These are phyloP conservation scores for Climacium dendroides DNA, from an alignment of 225 moss, liverwort and hornwort genomes.

Conservation along the genomic window DNA sequence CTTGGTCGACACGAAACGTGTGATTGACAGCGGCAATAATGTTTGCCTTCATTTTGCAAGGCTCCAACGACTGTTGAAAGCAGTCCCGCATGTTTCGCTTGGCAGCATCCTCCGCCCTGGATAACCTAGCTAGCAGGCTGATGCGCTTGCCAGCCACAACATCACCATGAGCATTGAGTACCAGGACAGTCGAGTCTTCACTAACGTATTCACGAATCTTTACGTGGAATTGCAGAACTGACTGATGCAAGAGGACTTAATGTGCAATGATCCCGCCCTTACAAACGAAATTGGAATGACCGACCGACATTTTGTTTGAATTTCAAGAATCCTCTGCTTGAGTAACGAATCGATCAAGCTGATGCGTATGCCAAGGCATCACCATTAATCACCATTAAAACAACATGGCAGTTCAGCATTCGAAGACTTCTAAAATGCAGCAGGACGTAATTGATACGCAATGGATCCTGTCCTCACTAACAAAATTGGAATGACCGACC, in stretches of 20 bases:
- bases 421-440: not conserved
- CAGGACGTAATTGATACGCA: not conserved
- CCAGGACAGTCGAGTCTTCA: not conserved
- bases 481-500: not conserved
- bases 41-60: constrained; percentile 49
- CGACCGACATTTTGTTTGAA: not conserved
- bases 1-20: constrained; percentile 56
- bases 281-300: not conserved
- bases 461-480: not conserved
- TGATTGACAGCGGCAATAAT: constrained; percentile 47
- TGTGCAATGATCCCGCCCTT: not conserved
- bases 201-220: not conserved
- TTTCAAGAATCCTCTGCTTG: not conserved
- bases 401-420: not conserved
- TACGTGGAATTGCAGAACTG: not conserved
- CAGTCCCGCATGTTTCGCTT: constrained; percentile 57
- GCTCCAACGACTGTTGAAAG: constrained; percentile 41
- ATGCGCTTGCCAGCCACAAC: not conserved
- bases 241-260: not conserved
- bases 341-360: not conserved
- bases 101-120: constrained; percentile 54
- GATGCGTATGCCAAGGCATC: not conserved
- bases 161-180: not conserved
- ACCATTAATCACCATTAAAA: too few species aligned
- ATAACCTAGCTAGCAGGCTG: constrained; percentile 47